Evolutionary conservation across 768 basidiomycete genomes (phyloP).

Genomic region (Suillus hirtellus): DNA sequence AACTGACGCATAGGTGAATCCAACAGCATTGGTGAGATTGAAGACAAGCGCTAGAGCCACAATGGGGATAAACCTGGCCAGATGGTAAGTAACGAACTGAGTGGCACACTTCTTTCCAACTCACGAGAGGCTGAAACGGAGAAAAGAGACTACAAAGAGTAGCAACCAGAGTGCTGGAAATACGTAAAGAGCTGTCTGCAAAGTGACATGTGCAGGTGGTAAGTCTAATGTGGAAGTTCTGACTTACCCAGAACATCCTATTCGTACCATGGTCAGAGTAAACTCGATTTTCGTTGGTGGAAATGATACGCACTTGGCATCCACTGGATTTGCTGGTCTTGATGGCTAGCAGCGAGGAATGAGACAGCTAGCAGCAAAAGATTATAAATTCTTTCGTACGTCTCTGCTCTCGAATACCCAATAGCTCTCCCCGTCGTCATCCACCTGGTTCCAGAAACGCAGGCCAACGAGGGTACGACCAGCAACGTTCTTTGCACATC

Average conservation of each 20-base stretch:
- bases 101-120: slow-evolving; percentile 31
- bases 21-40: slow-evolving; percentile 93
- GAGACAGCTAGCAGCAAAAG: not conserved
- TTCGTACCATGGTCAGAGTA: slow-evolving; percentile 13
- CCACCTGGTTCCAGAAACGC: slow-evolving; percentile 97
- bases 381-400: slow-evolving; percentile 49
- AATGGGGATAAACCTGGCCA: slow-evolving; percentile 85
- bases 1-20: slow-evolving; percentile 91
- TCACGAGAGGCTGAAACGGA: slow-evolving; percentile 87
- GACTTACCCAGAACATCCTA: slow-evolving; percentile 91
- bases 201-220: slow-evolving; percentile 10
- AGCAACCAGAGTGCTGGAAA: slow-evolving; percentile 89
- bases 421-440: slow-evolving; percentile 92
- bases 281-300: slow-evolving; percentile 12
- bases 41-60: slow-evolving; percentile 93
- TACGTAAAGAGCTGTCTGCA: slow-evolving; percentile 81
- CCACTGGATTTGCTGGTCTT: slow-evolving; percentile 82
- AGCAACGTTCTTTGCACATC: slow-evolving; percentile 72
- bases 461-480: slow-evolving; percentile 93
- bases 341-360: slow-evolving; percentile 60
- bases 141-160: slow-evolving; percentile 82
- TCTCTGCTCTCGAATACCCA: slow-evolving; percentile 99
- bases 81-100: slow-evolving; percentile 15
- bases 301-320: slow-evolving; percentile 65
- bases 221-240: slow-evolving; percentile 18